These are phyloP conservation scores for Trametes polyzona DNA, from an alignment of 1,284 basidiomycete species.

Conservation along the genomic window DNA sequence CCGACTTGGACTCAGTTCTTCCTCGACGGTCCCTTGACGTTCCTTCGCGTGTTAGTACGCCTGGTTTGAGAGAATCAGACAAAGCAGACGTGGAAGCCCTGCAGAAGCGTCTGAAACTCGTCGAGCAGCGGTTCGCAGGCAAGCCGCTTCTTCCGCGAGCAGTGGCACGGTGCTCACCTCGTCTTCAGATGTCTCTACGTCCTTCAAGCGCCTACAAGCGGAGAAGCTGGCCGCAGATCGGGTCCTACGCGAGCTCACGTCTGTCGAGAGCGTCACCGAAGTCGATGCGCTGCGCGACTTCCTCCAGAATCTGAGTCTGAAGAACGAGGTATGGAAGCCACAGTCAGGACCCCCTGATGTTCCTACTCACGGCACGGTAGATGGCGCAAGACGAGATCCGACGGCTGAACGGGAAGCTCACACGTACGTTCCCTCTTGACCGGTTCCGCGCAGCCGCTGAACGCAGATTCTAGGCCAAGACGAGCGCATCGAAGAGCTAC, in stretches of 20 bases:
- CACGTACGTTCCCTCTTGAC: slow-evolving; percentile 51
- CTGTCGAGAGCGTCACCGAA: slow-evolving; percentile 71
- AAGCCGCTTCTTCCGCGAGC: slow-evolving; percentile 18
- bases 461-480: slow-evolving; percentile 69
- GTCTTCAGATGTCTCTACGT: slow-evolving; percentile 67
- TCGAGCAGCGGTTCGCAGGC: slow-evolving; percentile 78
- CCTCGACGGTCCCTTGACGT: background rate
- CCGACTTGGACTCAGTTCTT: background rate
- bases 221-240: slow-evolving; percentile 74
- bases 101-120: slow-evolving; percentile 63
- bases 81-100: slow-evolving; percentile 55
- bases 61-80: slow-evolving; percentile 13
- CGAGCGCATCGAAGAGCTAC: slow-evolving; percentile 80
- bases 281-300: slow-evolving; percentile 72
- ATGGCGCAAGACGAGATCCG: slow-evolving; percentile 75
- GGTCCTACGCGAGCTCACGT: slow-evolving; percentile 74
- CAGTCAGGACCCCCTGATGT: background rate
- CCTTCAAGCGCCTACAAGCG: slow-evolving; percentile 74
- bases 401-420: slow-evolving; percentile 71
- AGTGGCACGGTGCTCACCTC: background rate
- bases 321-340: slow-evolving; percentile 61
- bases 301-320: slow-evolving; percentile 68
- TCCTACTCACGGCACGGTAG: slow-evolving; percentile 38
- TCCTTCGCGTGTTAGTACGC: slow-evolving; percentile 1
- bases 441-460: background rate